These are phyloP conservation scores for Fusarium napiforme DNA, from an alignment of 2,329 filamentous ascomycete species.

Conservation along the genomic window DNA sequence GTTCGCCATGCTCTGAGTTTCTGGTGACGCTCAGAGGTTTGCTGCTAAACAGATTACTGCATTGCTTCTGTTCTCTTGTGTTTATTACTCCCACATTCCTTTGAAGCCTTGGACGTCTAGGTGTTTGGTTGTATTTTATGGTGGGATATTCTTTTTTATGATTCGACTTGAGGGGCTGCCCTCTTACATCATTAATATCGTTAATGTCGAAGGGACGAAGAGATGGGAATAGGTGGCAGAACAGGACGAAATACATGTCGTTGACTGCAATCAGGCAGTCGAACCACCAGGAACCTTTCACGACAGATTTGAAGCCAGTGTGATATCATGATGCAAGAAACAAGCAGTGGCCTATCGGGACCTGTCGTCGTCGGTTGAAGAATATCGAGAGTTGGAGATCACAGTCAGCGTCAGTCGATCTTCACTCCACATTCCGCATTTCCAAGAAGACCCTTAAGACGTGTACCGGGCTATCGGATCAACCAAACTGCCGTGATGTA, in stretches of 20 bases:
- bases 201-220: constrained; percentile 23
- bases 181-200: constrained; percentile 36
- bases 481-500: constrained; percentile 12
- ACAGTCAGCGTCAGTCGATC: not conserved
- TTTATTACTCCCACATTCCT: constrained; percentile 41
- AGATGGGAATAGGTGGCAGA: constrained; percentile 5
- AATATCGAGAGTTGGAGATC: not conserved
- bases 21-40: not conserved
- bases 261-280: constrained; percentile 24
- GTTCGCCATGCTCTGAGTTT: constrained; percentile 53
- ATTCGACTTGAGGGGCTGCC: constrained; percentile 23
- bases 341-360: not conserved
- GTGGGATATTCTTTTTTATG: constrained; percentile 28
- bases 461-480: constrained; percentile 24
- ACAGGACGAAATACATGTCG: constrained; percentile 26
- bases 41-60: not conserved
- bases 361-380: not conserved
- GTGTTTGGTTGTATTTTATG: constrained; percentile 42
- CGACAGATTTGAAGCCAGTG: not conserved
- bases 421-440: constrained; percentile 32
- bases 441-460: not conserved
- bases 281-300: not conserved
- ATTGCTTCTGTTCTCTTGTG: constrained; percentile 31
- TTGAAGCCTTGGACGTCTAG: constrained; percentile 43
- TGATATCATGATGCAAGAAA: not conserved